These are phyloP conservation scores for Abrus precatorius DNA, from an alignment of 306 rosid genomes.

Conservation along the genomic window DNA sequence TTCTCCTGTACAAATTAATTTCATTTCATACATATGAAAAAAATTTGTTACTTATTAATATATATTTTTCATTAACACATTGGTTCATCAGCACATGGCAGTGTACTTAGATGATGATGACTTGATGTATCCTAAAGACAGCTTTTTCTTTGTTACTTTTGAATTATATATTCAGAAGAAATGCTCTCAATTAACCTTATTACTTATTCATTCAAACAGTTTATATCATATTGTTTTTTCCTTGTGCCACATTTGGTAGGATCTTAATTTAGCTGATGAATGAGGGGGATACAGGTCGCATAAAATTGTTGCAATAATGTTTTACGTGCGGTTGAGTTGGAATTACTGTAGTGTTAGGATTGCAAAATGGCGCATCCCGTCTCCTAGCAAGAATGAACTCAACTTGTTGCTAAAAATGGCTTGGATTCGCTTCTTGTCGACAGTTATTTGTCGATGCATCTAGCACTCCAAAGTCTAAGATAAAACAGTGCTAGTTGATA, in stretches of 20 bases:
- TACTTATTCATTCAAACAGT: background rate
- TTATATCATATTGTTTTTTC: background rate
- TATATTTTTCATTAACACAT: slow-evolving; percentile 1
- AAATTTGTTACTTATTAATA: background rate
- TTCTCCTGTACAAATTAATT: background rate
- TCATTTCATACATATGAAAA: background rate
- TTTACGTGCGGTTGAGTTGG: background rate
- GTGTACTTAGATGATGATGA: background rate
- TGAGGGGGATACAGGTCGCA: background rate
- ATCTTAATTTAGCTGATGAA: background rate
- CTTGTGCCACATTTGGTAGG: background rate
- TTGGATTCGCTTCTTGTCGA: slow-evolving; percentile 34
- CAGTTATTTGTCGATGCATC: background rate
- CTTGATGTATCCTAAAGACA: background rate
- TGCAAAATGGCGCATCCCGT: background rate
- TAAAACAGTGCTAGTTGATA: slow-evolving; percentile 50
- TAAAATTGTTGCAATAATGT: background rate
- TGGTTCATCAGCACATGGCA: background rate
- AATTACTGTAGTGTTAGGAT: slow-evolving; percentile 3
- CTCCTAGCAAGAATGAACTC: background rate
- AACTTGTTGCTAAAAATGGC: slow-evolving; percentile 20
- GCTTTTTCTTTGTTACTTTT: background rate
- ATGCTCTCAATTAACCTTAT: background rate
- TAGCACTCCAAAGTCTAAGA: slow-evolving; percentile 23
- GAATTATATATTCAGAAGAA: background rate